A percentile compares a stretch with the other conserved stretches of the same genome.
Evolutionary conservation across 2,329 filamentous ascomycete species (phyloP).

Genomic region (Graphilbum ipis-grandicollis): DNA sequence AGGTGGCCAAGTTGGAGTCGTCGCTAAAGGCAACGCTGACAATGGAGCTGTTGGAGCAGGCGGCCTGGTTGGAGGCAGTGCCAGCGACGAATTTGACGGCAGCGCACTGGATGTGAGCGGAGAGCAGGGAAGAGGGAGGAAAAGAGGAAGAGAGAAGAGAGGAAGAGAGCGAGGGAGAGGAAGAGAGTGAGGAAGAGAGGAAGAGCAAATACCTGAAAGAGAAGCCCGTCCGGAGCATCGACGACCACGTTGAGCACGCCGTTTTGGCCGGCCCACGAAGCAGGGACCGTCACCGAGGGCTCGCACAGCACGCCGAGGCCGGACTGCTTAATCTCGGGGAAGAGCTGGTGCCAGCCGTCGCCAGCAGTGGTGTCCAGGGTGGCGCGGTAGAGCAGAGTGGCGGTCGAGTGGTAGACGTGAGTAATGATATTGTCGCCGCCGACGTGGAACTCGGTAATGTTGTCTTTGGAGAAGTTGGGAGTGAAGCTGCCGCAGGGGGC

Average conservation of each 20-base stretch:
- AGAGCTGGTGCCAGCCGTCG: constrained; percentile 36
- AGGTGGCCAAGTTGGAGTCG: constrained; percentile 16
- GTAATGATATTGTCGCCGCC: constrained; percentile 34
- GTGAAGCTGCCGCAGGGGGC: constrained; percentile 38
- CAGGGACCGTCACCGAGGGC: constrained; percentile 27
- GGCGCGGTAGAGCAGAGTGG: constrained; percentile 39
- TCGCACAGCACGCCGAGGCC: constrained; percentile 38
- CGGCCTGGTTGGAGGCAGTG: constrained; percentile 9
- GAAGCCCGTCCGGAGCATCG: constrained; percentile 34
- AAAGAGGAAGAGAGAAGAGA: too few species aligned
- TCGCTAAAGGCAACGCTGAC: constrained; percentile 15
- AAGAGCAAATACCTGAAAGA: constrained; percentile 32
- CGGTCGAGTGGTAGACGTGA: constrained; percentile 30
- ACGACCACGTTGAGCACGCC: constrained; percentile 35
- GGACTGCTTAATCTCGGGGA: constrained; percentile 34
- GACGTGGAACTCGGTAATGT: constrained; percentile 34
- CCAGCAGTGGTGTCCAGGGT: constrained; percentile 30
- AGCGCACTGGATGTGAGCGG: constrained; percentile 5
- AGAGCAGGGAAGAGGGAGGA: too few species aligned
- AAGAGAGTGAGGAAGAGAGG: too few species aligned
- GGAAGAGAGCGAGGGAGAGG: too few species aligned
- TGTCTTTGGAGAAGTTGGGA: constrained; percentile 21
- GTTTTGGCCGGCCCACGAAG: constrained; percentile 33
- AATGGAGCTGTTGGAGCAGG: constrained; percentile 22
- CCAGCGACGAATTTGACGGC: constrained; percentile 36